Percentiles rank a stretch among this genome's conserved stretches.
Conservation (phyloP, 164 flowering plant species). For the Euptelea pleiosperma region DNA sequence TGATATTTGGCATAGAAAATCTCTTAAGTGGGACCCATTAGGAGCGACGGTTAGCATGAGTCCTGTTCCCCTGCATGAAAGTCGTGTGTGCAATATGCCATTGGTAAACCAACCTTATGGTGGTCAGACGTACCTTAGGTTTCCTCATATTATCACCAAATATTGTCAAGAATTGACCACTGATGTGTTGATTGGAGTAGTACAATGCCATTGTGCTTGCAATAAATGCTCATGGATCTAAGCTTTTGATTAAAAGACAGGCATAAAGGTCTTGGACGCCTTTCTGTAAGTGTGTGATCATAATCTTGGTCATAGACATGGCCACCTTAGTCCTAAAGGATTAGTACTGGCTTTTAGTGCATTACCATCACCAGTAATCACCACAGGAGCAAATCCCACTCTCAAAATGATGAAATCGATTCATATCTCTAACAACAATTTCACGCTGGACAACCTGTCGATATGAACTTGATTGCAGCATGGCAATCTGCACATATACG, state of each 20-base stretch:
- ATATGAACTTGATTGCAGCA: slow-evolving; percentile 57
- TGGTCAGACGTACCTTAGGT: background rate
- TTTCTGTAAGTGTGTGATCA: no score
- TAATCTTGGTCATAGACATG: no score
- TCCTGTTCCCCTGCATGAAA: background rate
- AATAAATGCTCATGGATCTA: background rate
- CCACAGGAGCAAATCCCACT: slow-evolving; percentile 82
- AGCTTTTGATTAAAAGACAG: background rate
- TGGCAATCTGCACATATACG: slow-evolving; percentile 82
- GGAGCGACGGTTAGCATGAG: background rate
- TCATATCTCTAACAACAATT: slow-evolving; percentile 76
- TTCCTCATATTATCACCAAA: background rate
- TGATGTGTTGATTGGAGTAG: background rate
- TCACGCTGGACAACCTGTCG: slow-evolving; percentile 60
- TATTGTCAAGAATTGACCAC: background rate
- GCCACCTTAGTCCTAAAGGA: background rate
- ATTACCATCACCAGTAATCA: slow-evolving; percentile 72
- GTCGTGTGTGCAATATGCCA: background rate
- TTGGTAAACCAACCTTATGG: background rate
- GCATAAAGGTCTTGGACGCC: background rate
- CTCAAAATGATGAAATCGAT: slow-evolving; percentile 89
- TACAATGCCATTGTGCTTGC: background rate
- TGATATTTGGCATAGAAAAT: background rate
- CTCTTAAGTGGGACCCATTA: background rate
- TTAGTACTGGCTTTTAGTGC: background rate